Evolutionary conservation across 2,329 filamentous ascomycete genomes (phyloP).

Genomic region (Venturia effusa): DNA sequence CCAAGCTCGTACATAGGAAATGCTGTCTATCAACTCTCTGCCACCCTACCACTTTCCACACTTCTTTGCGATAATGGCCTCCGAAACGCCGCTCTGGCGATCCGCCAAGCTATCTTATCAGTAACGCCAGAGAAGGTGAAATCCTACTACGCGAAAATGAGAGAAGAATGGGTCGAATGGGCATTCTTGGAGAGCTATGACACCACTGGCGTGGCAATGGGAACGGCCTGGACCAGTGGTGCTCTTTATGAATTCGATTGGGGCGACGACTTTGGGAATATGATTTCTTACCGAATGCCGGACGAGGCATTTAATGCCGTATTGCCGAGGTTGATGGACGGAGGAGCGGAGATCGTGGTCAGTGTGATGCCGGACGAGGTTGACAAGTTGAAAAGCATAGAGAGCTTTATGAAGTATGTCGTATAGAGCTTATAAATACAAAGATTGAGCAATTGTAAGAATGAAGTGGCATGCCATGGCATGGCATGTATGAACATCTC

Average conservation of each 20-base stretch:
- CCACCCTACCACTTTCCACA: conserved; percentile 4
- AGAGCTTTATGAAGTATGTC: not conserved
- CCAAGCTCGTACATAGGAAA: conserved; percentile 1
- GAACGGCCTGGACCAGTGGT: conserved; percentile 7
- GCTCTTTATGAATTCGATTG: conserved; percentile 1
- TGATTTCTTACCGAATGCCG: not conserved
- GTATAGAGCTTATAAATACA: too few relatives aligned
- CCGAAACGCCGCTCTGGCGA: not conserved
- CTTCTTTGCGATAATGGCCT: conserved; percentile 7
- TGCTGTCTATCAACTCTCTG: conserved; percentile 8
- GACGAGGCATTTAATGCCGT: not conserved
- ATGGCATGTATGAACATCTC: too few relatives aligned
- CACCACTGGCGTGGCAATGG: conserved; percentile 7
- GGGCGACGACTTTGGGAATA: not conserved
- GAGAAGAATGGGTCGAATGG: conserved; percentile 7
- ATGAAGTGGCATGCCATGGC: too few relatives aligned
- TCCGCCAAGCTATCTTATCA: conserved; percentile 6
- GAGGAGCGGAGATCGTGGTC: not conserved
- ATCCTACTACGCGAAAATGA: not conserved
- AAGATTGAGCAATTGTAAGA: too few relatives aligned
- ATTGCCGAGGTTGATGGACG: not conserved
- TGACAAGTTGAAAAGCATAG: not conserved
- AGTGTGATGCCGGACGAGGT: conserved; percentile 3
- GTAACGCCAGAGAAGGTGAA: conserved; percentile 2
- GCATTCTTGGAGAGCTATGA: not conserved